Conservation (phyloP, 2,329 filamentous ascomycete genomes). For the Aurifilum marmelostoma region DNA sequence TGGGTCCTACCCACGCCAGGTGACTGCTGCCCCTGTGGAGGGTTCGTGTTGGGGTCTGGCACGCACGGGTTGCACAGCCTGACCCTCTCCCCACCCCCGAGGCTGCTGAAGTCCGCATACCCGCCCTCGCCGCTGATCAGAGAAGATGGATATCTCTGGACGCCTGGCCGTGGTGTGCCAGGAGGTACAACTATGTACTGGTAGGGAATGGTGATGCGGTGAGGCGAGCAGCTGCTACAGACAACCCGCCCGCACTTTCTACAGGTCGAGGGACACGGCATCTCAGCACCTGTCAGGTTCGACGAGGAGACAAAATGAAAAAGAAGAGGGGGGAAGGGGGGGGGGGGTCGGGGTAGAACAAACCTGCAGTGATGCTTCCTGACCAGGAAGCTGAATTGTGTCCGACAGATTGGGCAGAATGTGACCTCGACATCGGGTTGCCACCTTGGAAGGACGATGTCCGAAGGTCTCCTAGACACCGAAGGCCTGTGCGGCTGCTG, state of each 20-base stretch:
- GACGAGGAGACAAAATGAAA: not conserved
- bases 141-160: conserved; percentile 44
- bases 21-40: conserved; percentile 44
- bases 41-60: conserved; percentile 62
- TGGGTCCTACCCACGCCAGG: conserved; percentile 42
- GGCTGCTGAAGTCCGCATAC: conserved; percentile 48
- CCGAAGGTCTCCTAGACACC: conserved; percentile 34
- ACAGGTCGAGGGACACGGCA: not conserved
- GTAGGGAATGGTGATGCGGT: conserved; percentile 91
- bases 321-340: not conserved
- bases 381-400: conserved; percentile 80
- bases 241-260: conserved; percentile 94
- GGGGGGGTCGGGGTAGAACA: conserved; percentile 36
- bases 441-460: conserved; percentile 74
- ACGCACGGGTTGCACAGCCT: conserved; percentile 66
- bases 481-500: conserved; percentile 12
- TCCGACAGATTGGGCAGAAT: conserved; percentile 81
- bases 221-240: conserved; percentile 86
- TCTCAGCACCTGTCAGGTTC: conserved; percentile 18
- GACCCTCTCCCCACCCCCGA: conserved; percentile 60
- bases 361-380: conserved; percentile 92
- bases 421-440: conserved; percentile 85
- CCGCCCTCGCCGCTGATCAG: conserved; percentile 46
- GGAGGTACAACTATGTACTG: conserved; percentile 89
- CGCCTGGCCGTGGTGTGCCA: conserved; percentile 39